A percentile compares a stretch with the other conserved stretches of the same genome.
Conservation (phyloP, 2,329 filamentous ascomycete genomes). For the Fusarium sp. region DNA sequence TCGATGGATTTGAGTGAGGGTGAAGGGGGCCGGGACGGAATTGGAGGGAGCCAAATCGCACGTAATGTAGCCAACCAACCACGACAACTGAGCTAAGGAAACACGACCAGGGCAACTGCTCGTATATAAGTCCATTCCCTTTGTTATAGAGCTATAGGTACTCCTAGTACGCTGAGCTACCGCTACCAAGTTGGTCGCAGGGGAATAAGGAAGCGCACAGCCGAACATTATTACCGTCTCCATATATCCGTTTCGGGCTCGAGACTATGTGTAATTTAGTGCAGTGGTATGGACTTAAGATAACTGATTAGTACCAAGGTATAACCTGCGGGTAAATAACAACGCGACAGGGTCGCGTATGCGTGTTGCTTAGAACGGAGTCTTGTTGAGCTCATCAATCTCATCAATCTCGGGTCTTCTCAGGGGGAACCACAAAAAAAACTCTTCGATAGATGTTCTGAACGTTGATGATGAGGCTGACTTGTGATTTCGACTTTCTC, state of each 20-base stretch:
- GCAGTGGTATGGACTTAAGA: constrained; percentile 9
- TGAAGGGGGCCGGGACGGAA: neutral
- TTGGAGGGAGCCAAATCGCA: neutral
- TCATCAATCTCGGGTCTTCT: constrained; percentile 29
- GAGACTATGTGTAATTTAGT: constrained; percentile 23
- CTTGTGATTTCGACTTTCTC: constrained; percentile 1
- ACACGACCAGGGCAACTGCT: constrained; percentile 1
- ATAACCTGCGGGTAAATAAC: constrained; percentile 18
- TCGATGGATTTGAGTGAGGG: neutral
- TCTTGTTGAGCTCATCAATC: constrained; percentile 15
- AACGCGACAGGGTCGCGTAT: constrained; percentile 24
- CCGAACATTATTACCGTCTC: constrained; percentile 17
- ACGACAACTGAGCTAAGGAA: neutral
- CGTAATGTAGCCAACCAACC: constrained; percentile 4
- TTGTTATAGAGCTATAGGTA: neutral
- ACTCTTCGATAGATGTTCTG: neutral
- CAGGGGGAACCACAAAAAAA: constrained; percentile 34
- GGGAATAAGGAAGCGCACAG: constrained; percentile 9
- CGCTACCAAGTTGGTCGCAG: neutral
- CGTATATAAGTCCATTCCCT: constrained; percentile 12
- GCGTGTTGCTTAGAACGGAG: constrained; percentile 15
- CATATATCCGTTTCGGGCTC: constrained; percentile 29
- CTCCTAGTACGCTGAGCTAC: neutral
- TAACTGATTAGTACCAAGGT: constrained; percentile 19
- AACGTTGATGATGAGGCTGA: constrained; percentile 1